These are phyloP conservation scores for Rhinocladiella mackenziei DNA, from an alignment of 2,329 filamentous ascomycete species.

Conservation along the genomic window DNA sequence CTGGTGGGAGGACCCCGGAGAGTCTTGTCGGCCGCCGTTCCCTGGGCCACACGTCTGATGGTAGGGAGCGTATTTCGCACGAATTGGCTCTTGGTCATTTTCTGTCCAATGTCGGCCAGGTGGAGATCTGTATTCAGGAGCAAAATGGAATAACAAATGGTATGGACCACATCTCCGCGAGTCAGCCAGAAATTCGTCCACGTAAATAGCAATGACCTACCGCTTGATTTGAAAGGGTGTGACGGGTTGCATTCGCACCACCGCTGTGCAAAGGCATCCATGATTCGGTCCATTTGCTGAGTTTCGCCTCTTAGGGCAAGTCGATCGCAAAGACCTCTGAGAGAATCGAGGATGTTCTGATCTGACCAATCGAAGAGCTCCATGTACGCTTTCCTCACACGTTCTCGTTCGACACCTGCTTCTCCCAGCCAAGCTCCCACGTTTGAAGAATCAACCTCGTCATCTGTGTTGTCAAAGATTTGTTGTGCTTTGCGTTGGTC, in stretches of 20 bases:
- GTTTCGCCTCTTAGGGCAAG: slow-evolving; percentile 85
- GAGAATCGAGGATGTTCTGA: slow-evolving; percentile 70
- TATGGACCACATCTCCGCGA: slow-evolving; percentile 79
- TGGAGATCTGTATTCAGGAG: slow-evolving; percentile 95
- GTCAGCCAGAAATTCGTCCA: slow-evolving; percentile 1
- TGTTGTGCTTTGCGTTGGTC: slow-evolving; percentile 64
- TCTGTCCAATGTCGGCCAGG: slow-evolving; percentile 87
- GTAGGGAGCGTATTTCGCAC: slow-evolving; percentile 95
- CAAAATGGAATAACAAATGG: slow-evolving; percentile 93
- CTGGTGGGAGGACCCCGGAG: slow-evolving; percentile 14
- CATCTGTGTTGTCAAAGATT: slow-evolving; percentile 80
- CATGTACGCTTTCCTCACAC: slow-evolving; percentile 76
- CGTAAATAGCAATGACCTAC: slow-evolving; percentile 49
- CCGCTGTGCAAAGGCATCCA: slow-evolving; percentile 80
- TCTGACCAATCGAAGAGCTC: slow-evolving; percentile 81
- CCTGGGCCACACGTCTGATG: slow-evolving; percentile 63
- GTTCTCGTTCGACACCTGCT: slow-evolving; percentile 49
- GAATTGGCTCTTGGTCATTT: slow-evolving; percentile 94
- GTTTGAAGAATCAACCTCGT: slow-evolving; percentile 71
- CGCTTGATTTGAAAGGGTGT: slow-evolving; percentile 85
- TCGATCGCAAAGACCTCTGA: slow-evolving; percentile 76
- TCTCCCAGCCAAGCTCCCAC: slow-evolving; percentile 89
- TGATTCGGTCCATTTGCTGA: slow-evolving; percentile 91
- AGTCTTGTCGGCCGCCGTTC: slow-evolving; percentile 11
- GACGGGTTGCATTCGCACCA: slow-evolving; percentile 93